These are phyloP conservation scores for Tulasnella sp. DNA, from an alignment of 768 basidiomycete species.

Conservation along the genomic window DNA sequence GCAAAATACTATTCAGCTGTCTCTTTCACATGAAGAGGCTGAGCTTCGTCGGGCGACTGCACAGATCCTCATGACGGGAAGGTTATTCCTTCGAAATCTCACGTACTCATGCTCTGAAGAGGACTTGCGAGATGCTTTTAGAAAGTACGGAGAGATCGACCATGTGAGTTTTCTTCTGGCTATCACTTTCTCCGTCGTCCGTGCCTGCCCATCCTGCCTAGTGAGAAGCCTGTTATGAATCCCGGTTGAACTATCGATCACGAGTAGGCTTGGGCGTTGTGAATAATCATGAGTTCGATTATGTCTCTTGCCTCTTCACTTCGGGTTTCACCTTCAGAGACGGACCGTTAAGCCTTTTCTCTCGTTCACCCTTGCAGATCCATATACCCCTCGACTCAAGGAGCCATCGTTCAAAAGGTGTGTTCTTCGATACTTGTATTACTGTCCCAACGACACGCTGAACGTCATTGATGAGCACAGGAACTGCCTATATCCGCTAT, in stretches of 20 bases:
- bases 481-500: conserved; percentile 60
- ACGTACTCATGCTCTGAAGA: conserved; percentile 73
- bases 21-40: not conserved
- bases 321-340: too few relatives aligned
- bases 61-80: conserved; percentile 28
- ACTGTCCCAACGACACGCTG: not conserved
- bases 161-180: conserved; percentile 62
- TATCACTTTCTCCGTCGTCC: too few relatives aligned
- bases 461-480: not conserved
- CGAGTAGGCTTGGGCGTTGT: too few relatives aligned
- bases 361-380: conserved; percentile 38
- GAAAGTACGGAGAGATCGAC: conserved; percentile 62
- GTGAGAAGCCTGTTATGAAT: too few relatives aligned
- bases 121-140: conserved; percentile 64
- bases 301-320: not conserved
- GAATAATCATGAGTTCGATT: too few relatives aligned
- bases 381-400: conserved; percentile 53
- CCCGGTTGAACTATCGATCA: too few relatives aligned
- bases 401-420: conserved; percentile 49
- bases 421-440: not conserved
- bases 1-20: not conserved
- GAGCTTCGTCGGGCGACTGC: conserved; percentile 30
- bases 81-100: conserved; percentile 94
- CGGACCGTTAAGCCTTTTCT: too few relatives aligned
- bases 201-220: too few relatives aligned